Conservation (phyloP, 2,329 filamentous ascomycete genomes). For the Mycosphaerella sp. region DNA sequence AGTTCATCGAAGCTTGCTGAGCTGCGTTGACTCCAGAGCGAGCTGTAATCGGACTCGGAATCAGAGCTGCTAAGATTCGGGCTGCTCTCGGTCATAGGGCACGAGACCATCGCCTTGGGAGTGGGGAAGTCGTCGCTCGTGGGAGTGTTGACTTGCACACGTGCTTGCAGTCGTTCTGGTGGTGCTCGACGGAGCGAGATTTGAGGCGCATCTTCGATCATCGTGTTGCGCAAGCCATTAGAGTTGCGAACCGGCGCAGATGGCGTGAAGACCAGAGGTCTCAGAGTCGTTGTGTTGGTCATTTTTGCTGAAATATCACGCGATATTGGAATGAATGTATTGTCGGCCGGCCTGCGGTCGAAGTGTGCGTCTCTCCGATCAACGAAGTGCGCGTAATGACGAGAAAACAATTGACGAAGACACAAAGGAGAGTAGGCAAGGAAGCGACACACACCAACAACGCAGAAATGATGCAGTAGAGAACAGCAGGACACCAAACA, state of each 20-base stretch:
- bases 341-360: constrained; percentile 41
- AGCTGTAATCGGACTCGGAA: constrained; percentile 38
- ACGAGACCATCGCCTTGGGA: constrained; percentile 22
- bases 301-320: constrained; percentile 7
- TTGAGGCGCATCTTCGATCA: constrained; percentile 52
- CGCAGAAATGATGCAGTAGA: constrained; percentile 20
- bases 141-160: constrained; percentile 36
- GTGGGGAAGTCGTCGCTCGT: constrained; percentile 58
- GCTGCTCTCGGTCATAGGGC: constrained; percentile 43
- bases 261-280: constrained; percentile 48
- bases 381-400: constrained; percentile 36
- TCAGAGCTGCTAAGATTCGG: constrained; percentile 54
- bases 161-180: constrained; percentile 34
- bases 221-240: constrained; percentile 54
- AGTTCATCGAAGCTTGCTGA: constrained; percentile 77
- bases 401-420: constrained; percentile 21
- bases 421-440: constrained; percentile 22
- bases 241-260: constrained; percentile 52
- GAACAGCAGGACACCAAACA: constrained; percentile 19
- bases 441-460: constrained; percentile 22
- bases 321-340: constrained; percentile 18
- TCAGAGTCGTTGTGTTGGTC: constrained; percentile 43
- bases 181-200: constrained; percentile 30
- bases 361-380: constrained; percentile 39
- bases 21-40: constrained; percentile 56